Evolutionary conservation across 108 stramenopile species (phyloP).

Genomic region (Skeletonema costatum): DNA sequence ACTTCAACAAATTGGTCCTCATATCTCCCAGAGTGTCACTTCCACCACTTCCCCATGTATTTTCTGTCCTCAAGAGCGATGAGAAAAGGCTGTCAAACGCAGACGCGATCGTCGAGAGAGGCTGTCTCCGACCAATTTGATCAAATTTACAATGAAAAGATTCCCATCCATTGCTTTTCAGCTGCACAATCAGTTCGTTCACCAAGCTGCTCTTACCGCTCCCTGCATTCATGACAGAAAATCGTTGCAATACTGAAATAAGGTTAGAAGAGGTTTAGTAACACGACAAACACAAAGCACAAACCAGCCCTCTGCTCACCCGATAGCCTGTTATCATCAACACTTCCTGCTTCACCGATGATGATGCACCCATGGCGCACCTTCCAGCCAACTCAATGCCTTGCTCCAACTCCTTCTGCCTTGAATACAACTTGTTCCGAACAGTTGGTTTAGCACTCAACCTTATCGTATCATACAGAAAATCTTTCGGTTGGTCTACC

Average conservation of each 20-base stretch:
- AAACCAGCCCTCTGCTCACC: neutral
- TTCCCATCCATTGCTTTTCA: slow-evolving; percentile 27
- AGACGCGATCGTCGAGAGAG: neutral
- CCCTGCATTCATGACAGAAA: slow-evolving; percentile 2
- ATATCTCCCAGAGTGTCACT: neutral
- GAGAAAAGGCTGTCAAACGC: neutral
- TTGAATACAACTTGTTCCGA: no score
- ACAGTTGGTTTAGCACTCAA: no score
- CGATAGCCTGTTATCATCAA: slow-evolving; percentile 47
- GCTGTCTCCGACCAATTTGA: neutral
- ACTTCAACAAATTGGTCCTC: neutral
- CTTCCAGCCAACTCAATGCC: no score
- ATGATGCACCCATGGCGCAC: neutral
- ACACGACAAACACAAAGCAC: neutral
- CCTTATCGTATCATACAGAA: no score
- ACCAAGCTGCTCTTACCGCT: slow-evolving; percentile 63
- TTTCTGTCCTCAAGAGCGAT: neutral
- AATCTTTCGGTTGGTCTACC: no score
- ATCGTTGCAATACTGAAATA: neutral
- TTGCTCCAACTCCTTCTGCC: no score
- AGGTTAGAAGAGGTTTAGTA: no score
- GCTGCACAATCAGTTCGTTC: neutral
- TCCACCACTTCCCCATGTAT: neutral
- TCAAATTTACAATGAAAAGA: slow-evolving; percentile 41
- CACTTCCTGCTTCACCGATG: neutral